A percentile compares a stretch with the other conserved stretches of the same genome.
Evolutionary conservation across 495 filamentous ascomycete species (phyloP).

Genomic region (Venustampulla echinocandica): DNA sequence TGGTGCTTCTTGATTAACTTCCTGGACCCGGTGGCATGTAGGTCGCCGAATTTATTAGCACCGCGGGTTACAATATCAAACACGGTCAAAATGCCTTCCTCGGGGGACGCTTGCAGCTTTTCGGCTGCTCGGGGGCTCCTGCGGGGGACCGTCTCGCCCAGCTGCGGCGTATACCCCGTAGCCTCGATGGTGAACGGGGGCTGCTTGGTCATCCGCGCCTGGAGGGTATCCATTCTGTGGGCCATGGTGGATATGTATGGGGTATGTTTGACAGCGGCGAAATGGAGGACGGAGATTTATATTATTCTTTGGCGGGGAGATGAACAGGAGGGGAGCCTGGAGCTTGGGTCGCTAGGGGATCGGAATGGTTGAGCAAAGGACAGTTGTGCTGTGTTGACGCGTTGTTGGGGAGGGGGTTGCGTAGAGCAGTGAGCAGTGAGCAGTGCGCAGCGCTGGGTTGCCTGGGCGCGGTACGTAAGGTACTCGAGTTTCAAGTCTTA

Average conservation of each 20-base stretch:
- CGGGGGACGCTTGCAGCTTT: slow-evolving; percentile 40
- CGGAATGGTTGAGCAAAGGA: too few species aligned
- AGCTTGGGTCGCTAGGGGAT: too few species aligned
- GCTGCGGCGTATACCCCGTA: slow-evolving; percentile 36
- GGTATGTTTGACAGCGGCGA: too few species aligned
- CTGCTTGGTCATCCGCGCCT: slow-evolving; percentile 33
- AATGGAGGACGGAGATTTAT: too few species aligned
- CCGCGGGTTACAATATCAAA: slow-evolving; percentile 49
- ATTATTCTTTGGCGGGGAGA: too few species aligned
- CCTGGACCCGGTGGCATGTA: slow-evolving; percentile 49
- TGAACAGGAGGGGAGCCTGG: too few species aligned
- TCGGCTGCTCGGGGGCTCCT: slow-evolving; percentile 46
- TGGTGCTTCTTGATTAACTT: slow-evolving; percentile 49
- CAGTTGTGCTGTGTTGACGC: too few species aligned
- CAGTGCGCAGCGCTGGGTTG: too few species aligned
- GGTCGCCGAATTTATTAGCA: slow-evolving; percentile 43
- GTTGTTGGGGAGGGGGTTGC: too few species aligned
- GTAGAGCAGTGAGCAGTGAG: too few species aligned
- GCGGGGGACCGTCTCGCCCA: slow-evolving; percentile 56
- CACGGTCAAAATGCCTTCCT: slow-evolving; percentile 44
- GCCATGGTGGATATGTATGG: background rate
- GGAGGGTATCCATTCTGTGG: background rate
- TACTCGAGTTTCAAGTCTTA: too few species aligned
- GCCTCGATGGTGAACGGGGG: slow-evolving; percentile 49
- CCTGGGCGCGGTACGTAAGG: too few species aligned